phyloP scores from a whole-genome alignment of 106 monocot genomes.

The Phalaenopsis equestris region DNA sequence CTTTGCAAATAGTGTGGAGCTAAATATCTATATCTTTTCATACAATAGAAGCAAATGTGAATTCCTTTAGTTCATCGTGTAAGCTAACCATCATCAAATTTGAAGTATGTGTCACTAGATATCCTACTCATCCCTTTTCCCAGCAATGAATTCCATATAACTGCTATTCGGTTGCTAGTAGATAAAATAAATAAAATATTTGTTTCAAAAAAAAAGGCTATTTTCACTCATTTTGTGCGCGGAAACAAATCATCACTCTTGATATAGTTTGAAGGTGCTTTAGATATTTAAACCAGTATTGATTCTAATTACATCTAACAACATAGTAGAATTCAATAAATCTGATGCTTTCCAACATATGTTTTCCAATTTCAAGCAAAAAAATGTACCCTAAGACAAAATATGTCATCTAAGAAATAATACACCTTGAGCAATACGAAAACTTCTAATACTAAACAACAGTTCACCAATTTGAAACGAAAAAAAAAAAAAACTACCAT shows the following conservation, averaged over 20 bases:
- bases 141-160: neutral
- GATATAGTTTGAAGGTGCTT: too few species aligned
- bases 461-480: neutral
- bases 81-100: neutral
- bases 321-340: neutral
- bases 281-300: neutral
- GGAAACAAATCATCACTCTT: too few species aligned
- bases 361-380: neutral
- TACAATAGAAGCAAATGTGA: neutral
- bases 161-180: neutral
- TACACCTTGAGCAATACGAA: neutral
- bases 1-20: too few species aligned
- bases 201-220: too few species aligned
- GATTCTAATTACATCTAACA: neutral
- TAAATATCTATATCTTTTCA: neutral
- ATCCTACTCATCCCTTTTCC: neutral
- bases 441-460: neutral
- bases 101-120: neutral
- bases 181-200: too few species aligned
- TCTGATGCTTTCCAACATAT: neutral
- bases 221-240: too few species aligned
- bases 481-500: neutral
- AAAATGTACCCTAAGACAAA: neutral
- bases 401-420: neutral
- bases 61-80: neutral